phyloP scores from a whole-genome alignment of 2,329 filamentous ascomycete species.

The Pestalotiopsis sp. region DNA sequence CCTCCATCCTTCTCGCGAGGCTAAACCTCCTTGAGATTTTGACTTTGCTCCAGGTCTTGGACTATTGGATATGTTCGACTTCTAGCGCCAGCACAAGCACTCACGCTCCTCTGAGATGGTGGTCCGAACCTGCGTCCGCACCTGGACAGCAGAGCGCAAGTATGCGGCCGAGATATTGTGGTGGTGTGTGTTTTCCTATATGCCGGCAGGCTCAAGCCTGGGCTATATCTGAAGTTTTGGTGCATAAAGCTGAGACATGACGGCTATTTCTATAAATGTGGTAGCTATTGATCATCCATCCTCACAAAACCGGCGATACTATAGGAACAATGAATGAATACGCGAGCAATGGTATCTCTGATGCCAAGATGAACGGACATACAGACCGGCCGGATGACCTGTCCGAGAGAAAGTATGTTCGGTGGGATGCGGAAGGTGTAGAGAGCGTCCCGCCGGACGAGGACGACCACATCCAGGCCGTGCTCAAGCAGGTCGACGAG shows the following conservation, averaged over 20 bases:
- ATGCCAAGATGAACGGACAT: background rate
- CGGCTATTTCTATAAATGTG: no score
- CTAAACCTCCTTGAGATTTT: background rate
- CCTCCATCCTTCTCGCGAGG: no score
- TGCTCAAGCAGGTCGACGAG: constrained; percentile 15
- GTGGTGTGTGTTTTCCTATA: background rate
- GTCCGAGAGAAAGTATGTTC: constrained; percentile 10
- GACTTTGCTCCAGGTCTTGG: background rate
- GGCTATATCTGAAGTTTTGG: background rate
- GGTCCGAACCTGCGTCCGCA: background rate
- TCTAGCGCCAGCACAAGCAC: background rate
- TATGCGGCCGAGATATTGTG: background rate
- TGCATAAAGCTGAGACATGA: background rate
- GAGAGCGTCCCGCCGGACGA: constrained; percentile 13
- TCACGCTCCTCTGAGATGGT: background rate
- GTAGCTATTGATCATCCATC: no score
- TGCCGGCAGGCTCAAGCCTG: background rate
- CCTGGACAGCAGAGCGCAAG: background rate
- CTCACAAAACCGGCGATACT: no score
- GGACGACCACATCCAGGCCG: constrained; percentile 13
- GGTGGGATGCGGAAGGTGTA: constrained; percentile 10
- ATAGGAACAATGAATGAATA: background rate
- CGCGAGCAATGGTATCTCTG: background rate
- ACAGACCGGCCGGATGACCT: background rate
- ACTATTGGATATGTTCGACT: background rate